Percentiles rank a stretch among this genome's conserved stretches.
phyloP scores from a whole-genome alignment of 75 land plant species.

The Adiantum capillusveneris region DNA sequence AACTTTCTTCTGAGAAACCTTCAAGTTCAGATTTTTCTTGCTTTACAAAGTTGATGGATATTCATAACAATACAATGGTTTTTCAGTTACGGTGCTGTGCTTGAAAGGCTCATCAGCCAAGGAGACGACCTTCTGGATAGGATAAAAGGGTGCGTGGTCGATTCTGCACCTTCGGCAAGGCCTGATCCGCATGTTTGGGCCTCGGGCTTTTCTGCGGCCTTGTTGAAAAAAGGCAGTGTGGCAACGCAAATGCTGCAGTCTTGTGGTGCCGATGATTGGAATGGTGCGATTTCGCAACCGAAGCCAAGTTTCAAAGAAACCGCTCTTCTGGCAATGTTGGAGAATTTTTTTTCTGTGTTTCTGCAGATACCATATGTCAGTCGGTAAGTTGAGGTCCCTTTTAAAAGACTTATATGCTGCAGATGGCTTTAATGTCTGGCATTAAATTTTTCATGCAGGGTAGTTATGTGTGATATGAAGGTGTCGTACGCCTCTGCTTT shows the following conservation, averaged over 20 bases:
- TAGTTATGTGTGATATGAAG: too few relatives aligned
- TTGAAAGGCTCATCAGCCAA: constrained; percentile 66
- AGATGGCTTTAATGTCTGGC: too few relatives aligned
- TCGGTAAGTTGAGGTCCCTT: constrained; percentile 25
- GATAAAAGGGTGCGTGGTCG: constrained; percentile 88
- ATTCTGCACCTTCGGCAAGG: constrained; percentile 94
- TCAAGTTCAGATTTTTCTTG: too few relatives aligned
- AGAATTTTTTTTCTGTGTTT: constrained; percentile 72
- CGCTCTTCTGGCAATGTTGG: constrained; percentile 69
- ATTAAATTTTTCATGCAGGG: too few relatives aligned
- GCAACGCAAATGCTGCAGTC: neutral
- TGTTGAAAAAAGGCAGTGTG: constrained; percentile 62
- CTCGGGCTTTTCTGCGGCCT: constrained; percentile 81
- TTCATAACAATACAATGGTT: neutral
- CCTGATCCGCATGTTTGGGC: constrained; percentile 99
- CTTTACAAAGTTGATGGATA: too few relatives aligned
- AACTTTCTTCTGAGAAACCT: too few relatives aligned
- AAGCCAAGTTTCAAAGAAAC: constrained; percentile 40
- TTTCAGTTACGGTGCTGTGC: constrained; percentile 74
- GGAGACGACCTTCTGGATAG: constrained; percentile 46
- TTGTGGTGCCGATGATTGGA: neutral
- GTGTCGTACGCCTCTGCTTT: too few relatives aligned
- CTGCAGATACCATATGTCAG: constrained; percentile 70
- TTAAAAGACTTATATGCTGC: too few relatives aligned
- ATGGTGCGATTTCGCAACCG: constrained; percentile 11